Conservation (phyloP, 192 early-diverging fungal genomes). For the Backusella tarrabulga region DNA sequence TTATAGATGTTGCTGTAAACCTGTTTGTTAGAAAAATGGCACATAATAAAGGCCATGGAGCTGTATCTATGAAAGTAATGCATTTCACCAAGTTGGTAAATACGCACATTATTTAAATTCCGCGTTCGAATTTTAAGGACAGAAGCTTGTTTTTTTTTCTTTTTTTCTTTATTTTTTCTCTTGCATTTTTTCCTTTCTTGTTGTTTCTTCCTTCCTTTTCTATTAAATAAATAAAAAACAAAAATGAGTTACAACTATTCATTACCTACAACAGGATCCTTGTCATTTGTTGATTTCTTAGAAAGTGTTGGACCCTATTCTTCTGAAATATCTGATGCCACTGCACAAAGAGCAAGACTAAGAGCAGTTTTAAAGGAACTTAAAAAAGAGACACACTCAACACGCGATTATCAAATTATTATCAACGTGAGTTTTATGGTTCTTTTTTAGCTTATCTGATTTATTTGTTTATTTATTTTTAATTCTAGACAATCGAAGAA, state of each 20-base stretch:
- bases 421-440: conserved; percentile 26
- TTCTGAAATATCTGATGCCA: conserved; percentile 52
- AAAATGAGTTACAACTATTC: conserved; percentile 51
- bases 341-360: conserved; percentile 53
- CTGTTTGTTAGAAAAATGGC: too few species aligned
- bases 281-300: conserved; percentile 54
- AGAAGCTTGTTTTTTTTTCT: neutral
- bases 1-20: too few species aligned
- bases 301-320: conserved; percentile 39
- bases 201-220: neutral
- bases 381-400: conserved; percentile 43
- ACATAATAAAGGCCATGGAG: too few species aligned
- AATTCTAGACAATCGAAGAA: conserved; percentile 41
- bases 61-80: too few species aligned
- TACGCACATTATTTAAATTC: neutral
- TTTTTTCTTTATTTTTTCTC: neutral
- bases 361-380: conserved; percentile 50
- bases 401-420: conserved; percentile 47
- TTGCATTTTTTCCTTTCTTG: neutral
- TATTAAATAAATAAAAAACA: conserved; percentile 16
- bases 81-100: too few species aligned
- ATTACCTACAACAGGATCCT: conserved; percentile 53
- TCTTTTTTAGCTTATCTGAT: neutral
- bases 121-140: too few species aligned
- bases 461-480: neutral